A percentile compares a stretch with the other conserved stretches of the same genome.
Conservation (phyloP, 305 asterid genomes). For the Withania somnifera region DNA sequence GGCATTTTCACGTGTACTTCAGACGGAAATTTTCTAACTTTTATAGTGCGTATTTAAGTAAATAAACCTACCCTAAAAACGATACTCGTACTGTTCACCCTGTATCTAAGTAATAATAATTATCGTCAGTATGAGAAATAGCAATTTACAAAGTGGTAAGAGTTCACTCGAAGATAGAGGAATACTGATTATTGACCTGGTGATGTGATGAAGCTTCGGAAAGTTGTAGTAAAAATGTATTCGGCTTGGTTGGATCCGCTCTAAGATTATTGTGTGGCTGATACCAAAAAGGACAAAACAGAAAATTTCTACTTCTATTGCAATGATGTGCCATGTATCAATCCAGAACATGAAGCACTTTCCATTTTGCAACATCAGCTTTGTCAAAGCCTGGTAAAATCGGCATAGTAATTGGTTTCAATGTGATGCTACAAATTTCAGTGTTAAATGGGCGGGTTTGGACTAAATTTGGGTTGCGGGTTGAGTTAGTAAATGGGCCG, state of each 20-base stretch:
- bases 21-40: too few species aligned
- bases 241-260: constrained; percentile 21
- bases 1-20: too few species aligned
- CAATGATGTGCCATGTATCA: constrained; percentile 46
- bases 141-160: too few species aligned
- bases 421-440: constrained; percentile 16
- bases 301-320: constrained; percentile 14
- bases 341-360: constrained; percentile 16
- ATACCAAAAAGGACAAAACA: constrained; percentile 1
- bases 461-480: background rate
- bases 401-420: constrained; percentile 25
- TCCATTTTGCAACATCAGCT: constrained; percentile 43
- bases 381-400: constrained; percentile 33
- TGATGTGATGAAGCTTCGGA: too few species aligned
- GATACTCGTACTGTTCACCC: too few species aligned
- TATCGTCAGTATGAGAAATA: too few species aligned
- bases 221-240: background rate
- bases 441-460: background rate
- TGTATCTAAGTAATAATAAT: too few species aligned
- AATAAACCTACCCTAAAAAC: too few species aligned
- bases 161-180: too few species aligned
- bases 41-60: too few species aligned
- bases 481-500: background rate
- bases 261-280: constrained; percentile 46
- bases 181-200: too few species aligned